A percentile compares a stretch with the other conserved stretches of the same genome.
phyloP scores from a whole-genome alignment of 345 rosid genomes.

The Citrus sp. region DNA sequence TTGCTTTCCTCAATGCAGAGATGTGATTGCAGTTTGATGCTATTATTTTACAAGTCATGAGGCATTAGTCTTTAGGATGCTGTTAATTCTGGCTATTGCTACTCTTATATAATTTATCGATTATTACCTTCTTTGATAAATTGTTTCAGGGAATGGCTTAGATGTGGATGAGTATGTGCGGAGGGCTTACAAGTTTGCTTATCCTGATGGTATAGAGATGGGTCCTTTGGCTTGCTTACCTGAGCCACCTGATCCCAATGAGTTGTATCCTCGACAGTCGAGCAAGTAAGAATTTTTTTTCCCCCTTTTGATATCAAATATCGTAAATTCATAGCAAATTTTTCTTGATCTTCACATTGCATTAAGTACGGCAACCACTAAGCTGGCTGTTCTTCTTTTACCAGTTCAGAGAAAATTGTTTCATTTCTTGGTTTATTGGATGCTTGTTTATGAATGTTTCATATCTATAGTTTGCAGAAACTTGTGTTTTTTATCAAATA shows the following conservation, averaged over 20 bases:
- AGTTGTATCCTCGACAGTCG: constrained; percentile 92
- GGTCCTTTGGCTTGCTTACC: constrained; percentile 90
- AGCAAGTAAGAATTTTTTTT: constrained; percentile 54
- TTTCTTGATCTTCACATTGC: neutral
- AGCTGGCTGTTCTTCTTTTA: neutral
- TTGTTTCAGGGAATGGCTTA: constrained; percentile 82
- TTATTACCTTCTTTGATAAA: constrained; percentile 12
- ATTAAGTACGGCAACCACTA: neutral
- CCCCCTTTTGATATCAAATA: constrained; percentile 3
- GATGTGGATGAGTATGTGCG: constrained; percentile 99
- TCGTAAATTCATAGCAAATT: constrained; percentile 2
- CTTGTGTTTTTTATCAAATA: neutral
- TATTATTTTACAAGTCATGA: constrained; percentile 6
- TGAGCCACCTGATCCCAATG: constrained; percentile 94
- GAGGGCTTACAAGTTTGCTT: constrained; percentile 95
- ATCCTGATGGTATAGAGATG: constrained; percentile 93
- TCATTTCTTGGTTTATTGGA: neutral
- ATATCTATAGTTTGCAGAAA: constrained; percentile 10
- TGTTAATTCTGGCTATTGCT: neutral
- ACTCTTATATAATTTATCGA: neutral
- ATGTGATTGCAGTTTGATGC: constrained; percentile 14
- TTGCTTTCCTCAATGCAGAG: neutral
- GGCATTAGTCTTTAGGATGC: constrained; percentile 4
- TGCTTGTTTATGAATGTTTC: constrained; percentile 14
- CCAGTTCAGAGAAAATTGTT: neutral